These are phyloP conservation scores for Crithidia acanthocephali DNA, from an alignment of 208 protist genomes.

Conservation along the genomic window DNA sequence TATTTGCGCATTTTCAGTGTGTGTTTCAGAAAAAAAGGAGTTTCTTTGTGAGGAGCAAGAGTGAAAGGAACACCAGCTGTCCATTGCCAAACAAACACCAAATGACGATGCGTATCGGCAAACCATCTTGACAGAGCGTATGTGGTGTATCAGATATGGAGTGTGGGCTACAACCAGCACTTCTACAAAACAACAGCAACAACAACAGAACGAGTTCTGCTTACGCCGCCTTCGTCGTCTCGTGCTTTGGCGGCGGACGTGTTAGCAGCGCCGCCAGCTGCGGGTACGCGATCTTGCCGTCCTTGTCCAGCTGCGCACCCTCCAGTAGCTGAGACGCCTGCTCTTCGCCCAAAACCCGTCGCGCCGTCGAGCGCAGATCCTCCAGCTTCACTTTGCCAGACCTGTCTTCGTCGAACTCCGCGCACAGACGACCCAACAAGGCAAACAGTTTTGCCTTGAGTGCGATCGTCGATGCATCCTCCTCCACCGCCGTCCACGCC, in stretches of 20 bases:
- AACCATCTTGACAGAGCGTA: too few relatives aligned
- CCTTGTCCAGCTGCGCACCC: conserved; percentile 59
- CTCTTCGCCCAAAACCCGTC: conserved; percentile 64
- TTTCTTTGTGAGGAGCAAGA: too few relatives aligned
- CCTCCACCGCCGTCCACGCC: conserved; percentile 56
- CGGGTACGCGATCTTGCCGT: conserved; percentile 78
- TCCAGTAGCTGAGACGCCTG: conserved; percentile 62
- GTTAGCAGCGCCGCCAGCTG: conserved; percentile 77
- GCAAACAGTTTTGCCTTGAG: conserved; percentile 66
- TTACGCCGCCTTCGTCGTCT: neutral
- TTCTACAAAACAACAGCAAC: neutral
- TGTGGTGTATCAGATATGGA: too few relatives aligned
- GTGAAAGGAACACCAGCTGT: too few relatives aligned
- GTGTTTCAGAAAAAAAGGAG: too few relatives aligned
- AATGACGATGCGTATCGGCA: too few relatives aligned
- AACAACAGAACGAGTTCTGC: too few relatives aligned
- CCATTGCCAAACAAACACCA: too few relatives aligned
- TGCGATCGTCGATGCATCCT: conserved; percentile 46
- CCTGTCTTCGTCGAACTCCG: conserved; percentile 65
- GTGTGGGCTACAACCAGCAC: neutral
- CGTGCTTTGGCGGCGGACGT: conserved; percentile 39
- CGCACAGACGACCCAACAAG: conserved; percentile 67
- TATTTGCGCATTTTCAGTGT: too few relatives aligned
- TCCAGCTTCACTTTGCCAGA: conserved; percentile 63
- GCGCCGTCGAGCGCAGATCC: conserved; percentile 58